phyloP scores from a whole-genome alignment of 2,329 filamentous ascomycete species.

The Podosphaera fusca region DNA sequence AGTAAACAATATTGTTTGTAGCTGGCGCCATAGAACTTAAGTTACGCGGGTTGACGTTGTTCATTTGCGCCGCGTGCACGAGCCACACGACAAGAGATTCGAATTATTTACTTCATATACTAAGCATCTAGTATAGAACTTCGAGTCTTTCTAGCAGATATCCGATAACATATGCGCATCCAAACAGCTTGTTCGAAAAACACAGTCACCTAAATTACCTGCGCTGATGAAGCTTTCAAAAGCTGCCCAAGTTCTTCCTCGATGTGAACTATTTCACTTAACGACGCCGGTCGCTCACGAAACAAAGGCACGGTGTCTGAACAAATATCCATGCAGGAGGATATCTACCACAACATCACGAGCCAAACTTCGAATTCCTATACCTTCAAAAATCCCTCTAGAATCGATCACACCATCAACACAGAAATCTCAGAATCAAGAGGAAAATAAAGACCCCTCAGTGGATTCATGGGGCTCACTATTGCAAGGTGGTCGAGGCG shows the following conservation, averaged over 20 bases:
- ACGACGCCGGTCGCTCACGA: conserved; percentile 12
- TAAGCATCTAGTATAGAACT: too few species aligned
- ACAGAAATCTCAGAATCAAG: not conserved
- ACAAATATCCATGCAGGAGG: not conserved
- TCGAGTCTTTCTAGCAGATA: too few species aligned
- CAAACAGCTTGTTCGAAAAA: too few species aligned
- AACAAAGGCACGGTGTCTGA: conserved; percentile 6
- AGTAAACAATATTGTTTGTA: not conserved
- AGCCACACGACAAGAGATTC: conserved; percentile 2
- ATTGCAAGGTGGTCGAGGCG: not conserved
- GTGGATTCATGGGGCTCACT: not conserved
- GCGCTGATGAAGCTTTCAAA: conserved; percentile 16
- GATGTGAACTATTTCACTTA: conserved; percentile 11
- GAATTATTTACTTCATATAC: too few species aligned
- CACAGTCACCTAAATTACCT: too few species aligned
- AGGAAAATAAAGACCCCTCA: not conserved
- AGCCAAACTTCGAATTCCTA: not conserved
- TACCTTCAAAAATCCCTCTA: not conserved
- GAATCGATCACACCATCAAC: not conserved
- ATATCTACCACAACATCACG: not conserved
- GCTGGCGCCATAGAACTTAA: conserved; percentile 3
- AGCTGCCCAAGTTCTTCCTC: conserved; percentile 14
- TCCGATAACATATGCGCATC: too few species aligned
- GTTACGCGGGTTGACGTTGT: conserved; percentile 3
- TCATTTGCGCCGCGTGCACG: conserved; percentile 4